Base-by-base conservation (phyloP, 306 rosid genomes). In the Argentina anserina region DNA sequence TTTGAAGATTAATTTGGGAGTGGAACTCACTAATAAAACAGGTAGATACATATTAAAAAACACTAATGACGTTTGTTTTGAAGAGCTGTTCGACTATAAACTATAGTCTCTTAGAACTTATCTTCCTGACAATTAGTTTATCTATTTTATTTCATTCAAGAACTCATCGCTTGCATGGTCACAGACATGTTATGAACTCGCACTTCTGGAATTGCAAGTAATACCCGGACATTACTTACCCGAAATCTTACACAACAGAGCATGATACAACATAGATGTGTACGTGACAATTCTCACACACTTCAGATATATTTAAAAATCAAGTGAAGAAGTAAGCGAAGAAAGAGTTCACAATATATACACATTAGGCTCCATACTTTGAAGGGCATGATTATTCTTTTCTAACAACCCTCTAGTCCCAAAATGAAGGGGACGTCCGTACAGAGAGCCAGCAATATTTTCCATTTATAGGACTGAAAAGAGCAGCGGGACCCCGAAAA, bases 401-500 rank as follows among this genome's bases (percentile, higher is more conserved):
- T n/a, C n/a, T n/a, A n/a, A n/a, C n/a, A n/a, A n/a, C n/a, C n/a
- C n/a, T n/a, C n/a, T n/a, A 43, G 49, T 43, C 49, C 50, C n/a
- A 7, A n/a, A 18, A 6, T 50, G 10, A 6, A 8, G 49, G 73
- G 49, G 6, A 66, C 45, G 23, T 20, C 80, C 82, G 89, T 82
- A 87, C 89, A 77, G 76, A 74, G 79, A 43, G 71, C 28, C 28
- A 42, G 42, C 84, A 74, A 81, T 72, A 49, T 13, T 45, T 5
- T 26, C 74, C 52, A 7, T 33, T 28, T 64, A 40, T 37, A 7
- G 41, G 9, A n/a, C 17, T 10, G 31, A 41, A 77, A n/a, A 23
- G 15, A 20, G 34, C 37, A 25, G 74, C 63, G 79, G 80, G 72
- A 53, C 74, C 86, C 36, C 7, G 20, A 13, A 7, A 28, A 47